phyloP scores from a whole-genome alignment of 148 eudicot genomes.

The Limonium bicolor region DNA sequence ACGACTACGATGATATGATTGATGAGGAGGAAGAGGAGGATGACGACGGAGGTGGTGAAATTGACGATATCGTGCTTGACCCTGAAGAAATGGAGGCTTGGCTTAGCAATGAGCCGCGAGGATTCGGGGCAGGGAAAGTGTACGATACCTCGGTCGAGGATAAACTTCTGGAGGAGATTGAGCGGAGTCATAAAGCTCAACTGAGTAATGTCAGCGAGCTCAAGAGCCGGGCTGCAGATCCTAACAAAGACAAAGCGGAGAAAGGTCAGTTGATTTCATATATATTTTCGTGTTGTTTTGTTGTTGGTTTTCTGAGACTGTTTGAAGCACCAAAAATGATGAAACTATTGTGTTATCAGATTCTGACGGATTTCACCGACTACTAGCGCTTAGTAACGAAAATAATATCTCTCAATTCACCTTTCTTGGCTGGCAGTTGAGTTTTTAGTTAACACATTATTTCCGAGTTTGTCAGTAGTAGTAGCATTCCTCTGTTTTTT shows the following conservation, averaged over 20 bases:
- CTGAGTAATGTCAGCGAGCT: slow-evolving; percentile 55
- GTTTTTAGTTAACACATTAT: no score
- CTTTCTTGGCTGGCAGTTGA: no score
- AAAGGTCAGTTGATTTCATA: slow-evolving; percentile 1
- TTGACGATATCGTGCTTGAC: slow-evolving; percentile 37
- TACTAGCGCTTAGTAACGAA: no score
- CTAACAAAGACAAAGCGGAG: slow-evolving; percentile 17
- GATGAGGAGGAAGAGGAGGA: slow-evolving; percentile 16
- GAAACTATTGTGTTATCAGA: no score
- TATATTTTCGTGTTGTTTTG: background rate
- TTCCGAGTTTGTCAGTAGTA: no score
- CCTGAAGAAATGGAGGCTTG: slow-evolving; percentile 36
- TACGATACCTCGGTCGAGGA: slow-evolving; percentile 86
- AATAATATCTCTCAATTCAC: no score
- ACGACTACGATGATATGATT: slow-evolving; percentile 27
- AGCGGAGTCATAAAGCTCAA: slow-evolving; percentile 59
- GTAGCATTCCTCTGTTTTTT: no score
- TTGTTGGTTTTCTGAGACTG: background rate
- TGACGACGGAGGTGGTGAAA: slow-evolving; percentile 21
- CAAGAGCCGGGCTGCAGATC: slow-evolving; percentile 21
- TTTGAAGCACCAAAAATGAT: no score
- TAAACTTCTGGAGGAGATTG: slow-evolving; percentile 60
- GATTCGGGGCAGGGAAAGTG: slow-evolving; percentile 82
- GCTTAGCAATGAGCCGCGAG: slow-evolving; percentile 51
- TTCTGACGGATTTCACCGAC: no score